A percentile compares a stretch with the other conserved stretches of the same genome.
Evolutionary conservation across 495 filamentous ascomycete genomes (phyloP).

Genomic region (Choiromyces venosus): DNA sequence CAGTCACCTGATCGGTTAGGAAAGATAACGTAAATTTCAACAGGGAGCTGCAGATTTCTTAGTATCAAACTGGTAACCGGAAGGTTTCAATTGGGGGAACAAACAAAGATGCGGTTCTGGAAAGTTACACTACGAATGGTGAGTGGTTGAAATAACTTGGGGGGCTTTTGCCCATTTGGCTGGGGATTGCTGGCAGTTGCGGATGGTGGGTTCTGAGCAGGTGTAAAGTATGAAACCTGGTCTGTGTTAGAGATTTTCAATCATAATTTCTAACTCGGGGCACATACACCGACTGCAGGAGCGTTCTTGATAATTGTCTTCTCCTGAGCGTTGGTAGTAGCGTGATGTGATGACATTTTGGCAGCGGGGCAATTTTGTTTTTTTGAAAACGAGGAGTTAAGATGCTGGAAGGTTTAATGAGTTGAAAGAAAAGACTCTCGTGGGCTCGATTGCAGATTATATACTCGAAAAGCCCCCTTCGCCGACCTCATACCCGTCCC

Average conservation of each 20-base stretch:
- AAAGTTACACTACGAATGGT: slow-evolving; percentile 61
- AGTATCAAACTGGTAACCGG: too few relatives aligned
- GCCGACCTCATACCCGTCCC: too few relatives aligned
- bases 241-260: not conserved
- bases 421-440: not conserved
- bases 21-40: too few relatives aligned
- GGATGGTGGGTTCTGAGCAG: slow-evolving; percentile 51
- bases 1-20: too few relatives aligned
- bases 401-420: slow-evolving; percentile 11
- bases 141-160: slow-evolving; percentile 63
- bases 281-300: slow-evolving; percentile 25
- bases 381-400: not conserved
- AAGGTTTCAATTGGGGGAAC: too few relatives aligned
- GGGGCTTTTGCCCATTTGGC: slow-evolving; percentile 44
- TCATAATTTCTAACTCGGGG: not conserved
- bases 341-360: not conserved
- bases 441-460: not conserved
- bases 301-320: slow-evolving; percentile 4
- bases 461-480: too few relatives aligned
- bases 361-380: not conserved
- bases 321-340: slow-evolving; percentile 10
- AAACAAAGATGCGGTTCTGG: slow-evolving; percentile 62
- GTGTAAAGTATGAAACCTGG: slow-evolving; percentile 55
- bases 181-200: slow-evolving; percentile 51
- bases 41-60: slow-evolving; percentile 39